These are phyloP conservation scores for Neobulgaria alba DNA, from an alignment of 2,329 filamentous ascomycete genomes.

Conservation along the genomic window DNA sequence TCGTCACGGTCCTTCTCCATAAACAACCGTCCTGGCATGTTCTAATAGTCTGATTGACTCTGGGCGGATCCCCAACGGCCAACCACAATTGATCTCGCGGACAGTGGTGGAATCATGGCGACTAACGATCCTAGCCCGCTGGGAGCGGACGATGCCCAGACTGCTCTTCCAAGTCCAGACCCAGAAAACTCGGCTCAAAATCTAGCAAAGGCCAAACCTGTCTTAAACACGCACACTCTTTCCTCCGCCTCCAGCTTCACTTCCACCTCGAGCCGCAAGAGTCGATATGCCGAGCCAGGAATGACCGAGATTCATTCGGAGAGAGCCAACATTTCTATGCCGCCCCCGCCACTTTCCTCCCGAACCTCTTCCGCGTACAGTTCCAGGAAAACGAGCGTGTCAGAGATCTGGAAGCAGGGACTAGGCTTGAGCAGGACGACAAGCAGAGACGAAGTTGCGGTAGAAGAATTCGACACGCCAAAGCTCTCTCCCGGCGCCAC, in stretches of 20 bases:
- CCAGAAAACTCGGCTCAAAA: constrained; percentile 4
- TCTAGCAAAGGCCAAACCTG: constrained; percentile 11
- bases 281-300: constrained; percentile 46
- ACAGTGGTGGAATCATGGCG: constrained; percentile 3
- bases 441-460: constrained; percentile 33
- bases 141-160: constrained; percentile 6
- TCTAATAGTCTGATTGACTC: no score
- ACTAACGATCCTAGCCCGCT: constrained; percentile 19
- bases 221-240: constrained; percentile 31
- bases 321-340: constrained; percentile 56
- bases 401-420: constrained; percentile 35
- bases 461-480: constrained; percentile 43
- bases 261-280: constrained; percentile 38
- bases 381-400: constrained; percentile 33
- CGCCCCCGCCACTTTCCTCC: constrained; percentile 38
- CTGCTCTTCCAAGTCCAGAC: constrained; percentile 7
- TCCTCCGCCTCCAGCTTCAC: constrained; percentile 37
- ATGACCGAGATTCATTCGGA: constrained; percentile 45
- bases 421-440: constrained; percentile 19
- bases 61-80: no score
- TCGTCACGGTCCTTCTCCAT: no score
- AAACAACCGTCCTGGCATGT: no score
- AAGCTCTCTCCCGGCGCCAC: constrained; percentile 34
- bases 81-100: constrained; percentile 9
- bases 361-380: constrained; percentile 26